Conservation (phyloP, 106 monocot genomes). For the Dendrobium huoshanense region DNA sequence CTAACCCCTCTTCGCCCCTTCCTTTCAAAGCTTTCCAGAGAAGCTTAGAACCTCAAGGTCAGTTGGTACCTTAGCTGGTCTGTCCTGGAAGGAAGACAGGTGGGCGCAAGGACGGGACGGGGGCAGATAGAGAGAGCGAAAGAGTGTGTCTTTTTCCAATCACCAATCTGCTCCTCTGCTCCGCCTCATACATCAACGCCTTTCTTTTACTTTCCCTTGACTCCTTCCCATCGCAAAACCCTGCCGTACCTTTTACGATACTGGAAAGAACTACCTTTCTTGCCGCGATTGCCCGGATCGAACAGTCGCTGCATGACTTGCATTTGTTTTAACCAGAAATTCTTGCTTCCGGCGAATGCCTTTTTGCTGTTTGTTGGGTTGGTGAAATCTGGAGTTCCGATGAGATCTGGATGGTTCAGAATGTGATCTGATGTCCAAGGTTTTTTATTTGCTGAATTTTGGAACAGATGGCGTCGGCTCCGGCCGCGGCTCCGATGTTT, state of each 20-base stretch:
- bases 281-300: not conserved
- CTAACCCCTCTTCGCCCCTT: not conserved
- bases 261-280: not conserved
- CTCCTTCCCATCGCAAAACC: not conserved
- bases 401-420: constrained; percentile 4
- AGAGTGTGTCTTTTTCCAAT: constrained; percentile 8
- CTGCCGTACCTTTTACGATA: not conserved
- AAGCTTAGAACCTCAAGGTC: not conserved
- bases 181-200: not conserved
- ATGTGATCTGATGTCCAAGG: constrained; percentile 28
- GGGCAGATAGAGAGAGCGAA: not conserved
- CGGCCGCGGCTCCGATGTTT: constrained; percentile 42
- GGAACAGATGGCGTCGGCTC: constrained; percentile 50
- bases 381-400: not conserved
- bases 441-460: not conserved
- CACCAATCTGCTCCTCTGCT: not conserved
- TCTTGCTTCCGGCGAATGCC: not conserved
- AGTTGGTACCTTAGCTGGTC: not conserved
- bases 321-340: not conserved
- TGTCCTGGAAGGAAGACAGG: not conserved
- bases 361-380: not conserved
- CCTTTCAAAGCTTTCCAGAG: not conserved
- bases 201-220: not conserved
- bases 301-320: not conserved
- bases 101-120: not conserved